Base-by-base conservation (phyloP, 192 early-diverging fungal species). In the Allomyces arbusculus region DNA sequence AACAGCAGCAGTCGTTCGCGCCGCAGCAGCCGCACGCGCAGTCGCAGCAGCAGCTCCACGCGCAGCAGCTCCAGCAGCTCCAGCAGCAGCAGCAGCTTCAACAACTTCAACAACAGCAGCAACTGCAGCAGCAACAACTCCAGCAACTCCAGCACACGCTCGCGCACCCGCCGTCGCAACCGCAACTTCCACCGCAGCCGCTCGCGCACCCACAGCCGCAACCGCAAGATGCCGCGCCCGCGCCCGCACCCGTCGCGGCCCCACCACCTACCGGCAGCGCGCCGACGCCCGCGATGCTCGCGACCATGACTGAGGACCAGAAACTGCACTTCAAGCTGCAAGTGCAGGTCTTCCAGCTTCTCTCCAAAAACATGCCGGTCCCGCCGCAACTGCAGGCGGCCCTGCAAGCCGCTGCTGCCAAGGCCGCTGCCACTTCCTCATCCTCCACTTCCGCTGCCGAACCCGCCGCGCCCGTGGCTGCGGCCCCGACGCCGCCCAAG, bases 321-420 rank as follows among this genome's bases (percentile, higher is more conserved):
- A 66, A 89, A 23, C 74, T 78, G 11, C 77, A 79, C 11, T 77
- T 96, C 24, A 83, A 86, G 69, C 79, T 78, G 65, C 94, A 96
- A 66, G 92, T 92, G 65, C 76, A 88, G 44, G 90, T 89, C 40
- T 94, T 86, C 75, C 88, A 91, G 65, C 75, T 88, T 24, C 82
- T 92, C 45, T 80, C 88, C 40, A 78, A 78, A 69, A 92, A 91
- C 73, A 77, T 88, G 76, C 82, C 87, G 10, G 72, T 96, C 14
- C 90, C 91, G 63, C 71, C 79, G 33, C 70, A 82, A 64, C 72
- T 91, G 26, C 85, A 86, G 65, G 76, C 86, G 68, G 83, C 81
- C 55, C 77, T 94, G 19, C 9, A 58, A 12, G 23, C n/a, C 62
- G 62, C 62, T 24, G 62, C 20, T 24, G 23, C 20, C 62, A 62